These are phyloP conservation scores for Salpingoeca rosetta DNA, from an alignment of 78 protist species.

Conservation along the genomic window DNA sequence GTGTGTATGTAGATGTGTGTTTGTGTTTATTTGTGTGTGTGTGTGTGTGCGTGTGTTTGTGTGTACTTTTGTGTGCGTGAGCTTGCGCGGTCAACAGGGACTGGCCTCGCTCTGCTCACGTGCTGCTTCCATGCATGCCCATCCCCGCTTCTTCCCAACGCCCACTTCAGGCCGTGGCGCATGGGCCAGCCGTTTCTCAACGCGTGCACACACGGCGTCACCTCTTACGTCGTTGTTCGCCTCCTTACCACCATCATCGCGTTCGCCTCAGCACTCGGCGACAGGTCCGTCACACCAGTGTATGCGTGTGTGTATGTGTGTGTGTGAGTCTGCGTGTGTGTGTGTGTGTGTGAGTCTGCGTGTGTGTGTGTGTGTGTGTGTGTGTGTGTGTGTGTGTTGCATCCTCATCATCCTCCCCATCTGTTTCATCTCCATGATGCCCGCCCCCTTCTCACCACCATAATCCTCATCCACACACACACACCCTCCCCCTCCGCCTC, in stretches of 20 bases:
- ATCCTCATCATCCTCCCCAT: too few relatives aligned
- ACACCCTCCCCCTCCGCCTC: too few relatives aligned
- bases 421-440: background rate
- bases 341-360: too few relatives aligned
- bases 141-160: constrained; percentile 3
- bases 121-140: background rate
- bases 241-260: constrained; percentile 1
- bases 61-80: background rate
- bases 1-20: background rate
- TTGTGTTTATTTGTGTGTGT: constrained; percentile 1
- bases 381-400: too few relatives aligned
- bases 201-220: background rate
- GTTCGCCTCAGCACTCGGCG: background rate
- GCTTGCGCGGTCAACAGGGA: constrained; percentile 26
- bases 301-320: background rate
- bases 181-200: too few relatives aligned
- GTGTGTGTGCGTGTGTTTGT: background rate
- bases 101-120: constrained; percentile 28
- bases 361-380: too few relatives aligned
- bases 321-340: too few relatives aligned
- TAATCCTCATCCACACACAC: too few relatives aligned
- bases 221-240: background rate
- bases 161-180: constrained; percentile 4
- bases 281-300: background rate
- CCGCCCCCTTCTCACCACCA: background rate